Evolutionary conservation across 345 rosid genomes (phyloP), one percentile per base, ranked within the genome.

Genomic region (Arabidopsis suecica): DNA sequence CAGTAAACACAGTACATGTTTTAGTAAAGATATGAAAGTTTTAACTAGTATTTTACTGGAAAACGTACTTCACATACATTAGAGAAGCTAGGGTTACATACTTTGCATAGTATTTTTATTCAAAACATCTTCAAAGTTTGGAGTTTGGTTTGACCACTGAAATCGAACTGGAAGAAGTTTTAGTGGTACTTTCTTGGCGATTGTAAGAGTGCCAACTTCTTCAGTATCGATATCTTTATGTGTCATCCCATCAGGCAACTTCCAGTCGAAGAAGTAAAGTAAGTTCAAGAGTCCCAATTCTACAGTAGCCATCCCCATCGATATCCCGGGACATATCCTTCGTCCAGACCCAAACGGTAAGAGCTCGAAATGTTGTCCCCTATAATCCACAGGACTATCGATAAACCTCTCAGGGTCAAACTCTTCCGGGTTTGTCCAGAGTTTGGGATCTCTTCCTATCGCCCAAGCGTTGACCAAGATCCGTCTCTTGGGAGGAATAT

Each of bases 261-360:
- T 69, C 88, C 85, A 84, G n/a, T 84, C 66, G 7, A 82, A 84
- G 66, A 58, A 78, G 53, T 78, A 82, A 69, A 83, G 77, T 18
- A 84, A 79, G 71, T 84, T 84, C 23, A 83, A 80, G n/a, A 83
- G 79, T 25, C 78, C 81, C 25, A 81, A 13, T 51, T 83, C 84
- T 8, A 83, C 60, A 4, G 42, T 75, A 4, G 58, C 22, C 0
- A 65, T 45, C 36, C 80, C 89, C 63, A 89, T 3, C 66, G 89
- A 37, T 84, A 88, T 40, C 74, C 66, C 93, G 0, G 88, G 91
- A 69, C 93, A 88, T 3, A 68, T 63, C 74, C 93, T 82, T 48
- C 88, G 56, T 8, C 91, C 93, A 8, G 81, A 72, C 0, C 93
- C 93, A 42, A 87, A 86, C 9, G 90, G 83, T 73, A 86, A 64